A percentile compares a stretch with the other conserved stretches of the same genome.
Conservation (phyloP, 257 asterid species). For the Linaria vulgaris region DNA sequence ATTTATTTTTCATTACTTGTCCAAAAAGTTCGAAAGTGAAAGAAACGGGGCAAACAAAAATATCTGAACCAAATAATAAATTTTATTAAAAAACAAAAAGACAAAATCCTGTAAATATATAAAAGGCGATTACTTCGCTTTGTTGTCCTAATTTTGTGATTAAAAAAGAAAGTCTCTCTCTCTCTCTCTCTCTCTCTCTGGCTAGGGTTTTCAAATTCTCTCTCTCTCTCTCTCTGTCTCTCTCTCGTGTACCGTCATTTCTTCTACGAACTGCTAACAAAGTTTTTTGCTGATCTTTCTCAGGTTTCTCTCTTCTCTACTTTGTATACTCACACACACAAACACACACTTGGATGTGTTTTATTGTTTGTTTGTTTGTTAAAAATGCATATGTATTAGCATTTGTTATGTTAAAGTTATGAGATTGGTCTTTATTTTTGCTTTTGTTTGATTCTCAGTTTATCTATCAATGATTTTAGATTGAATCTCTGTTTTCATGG, state of each 20-base stretch:
- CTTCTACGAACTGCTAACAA: conserved; percentile 12
- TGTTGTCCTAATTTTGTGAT: conserved; percentile 29
- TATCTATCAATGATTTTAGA: not conserved
- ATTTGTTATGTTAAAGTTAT: too few relatives aligned
- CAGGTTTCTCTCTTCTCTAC: conserved; percentile 20
- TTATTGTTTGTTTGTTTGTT: too few relatives aligned
- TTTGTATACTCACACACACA: too few relatives aligned
- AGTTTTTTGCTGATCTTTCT: conserved; percentile 30
- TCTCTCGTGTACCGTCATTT: conserved; percentile 20
- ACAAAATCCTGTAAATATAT: conserved; percentile 21
- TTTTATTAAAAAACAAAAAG: not conserved
- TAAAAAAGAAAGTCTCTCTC: not conserved
- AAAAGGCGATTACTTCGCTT: conserved; percentile 29
- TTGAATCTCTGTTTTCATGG: not conserved
- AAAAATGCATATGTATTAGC: too few relatives aligned
- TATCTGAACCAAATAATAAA: too few relatives aligned
- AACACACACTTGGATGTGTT: too few relatives aligned
- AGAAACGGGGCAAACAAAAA: too few relatives aligned
- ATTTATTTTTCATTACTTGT: too few relatives aligned
- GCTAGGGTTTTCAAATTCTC: conserved; percentile 39
- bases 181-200: not conserved
- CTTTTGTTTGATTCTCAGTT: not conserved
- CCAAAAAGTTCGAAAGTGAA: too few relatives aligned
- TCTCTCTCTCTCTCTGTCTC: not conserved
- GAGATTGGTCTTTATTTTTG: too few relatives aligned